Evolutionary conservation across 352 stramenopile genomes (phyloP).

Genomic region (Globisporangium rhizosaccharum): DNA sequence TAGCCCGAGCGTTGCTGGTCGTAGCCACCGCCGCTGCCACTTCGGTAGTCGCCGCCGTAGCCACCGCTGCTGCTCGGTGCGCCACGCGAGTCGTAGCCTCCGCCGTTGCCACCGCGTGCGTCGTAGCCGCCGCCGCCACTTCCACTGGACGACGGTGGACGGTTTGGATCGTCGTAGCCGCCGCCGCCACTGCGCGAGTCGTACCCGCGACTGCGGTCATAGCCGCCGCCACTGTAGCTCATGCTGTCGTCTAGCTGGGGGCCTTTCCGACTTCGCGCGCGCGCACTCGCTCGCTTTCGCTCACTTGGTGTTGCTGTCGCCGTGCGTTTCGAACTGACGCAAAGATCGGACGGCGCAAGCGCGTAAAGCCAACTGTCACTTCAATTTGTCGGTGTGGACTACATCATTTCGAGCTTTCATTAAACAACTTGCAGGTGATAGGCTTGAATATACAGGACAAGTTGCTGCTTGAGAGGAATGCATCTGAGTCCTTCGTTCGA

Average conservation of each 20-base stretch:
- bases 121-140: constrained; percentile 23
- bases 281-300: neutral
- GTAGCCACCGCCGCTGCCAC: constrained; percentile 5
- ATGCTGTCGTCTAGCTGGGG: constrained; percentile 15
- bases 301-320: no score
- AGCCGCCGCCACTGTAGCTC: constrained; percentile 34
- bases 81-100: constrained; percentile 6
- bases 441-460: no score
- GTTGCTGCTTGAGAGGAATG: no score
- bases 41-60: constrained; percentile 3
- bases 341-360: no score
- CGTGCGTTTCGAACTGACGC: no score
- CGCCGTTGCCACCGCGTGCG: constrained; percentile 9
- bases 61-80: constrained; percentile 14
- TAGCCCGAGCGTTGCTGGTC: constrained; percentile 11
- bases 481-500: no score
- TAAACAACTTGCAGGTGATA: no score
- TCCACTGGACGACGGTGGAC: neutral
- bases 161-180: constrained; percentile 14
- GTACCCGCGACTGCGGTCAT: constrained; percentile 22
- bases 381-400: no score
- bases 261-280: neutral
- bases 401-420: no score
- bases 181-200: constrained; percentile 18
- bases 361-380: no score